Conservation (phyloP, 2,329 filamentous ascomycete genomes). For the Tolypocladium ovalisporum region DNA sequence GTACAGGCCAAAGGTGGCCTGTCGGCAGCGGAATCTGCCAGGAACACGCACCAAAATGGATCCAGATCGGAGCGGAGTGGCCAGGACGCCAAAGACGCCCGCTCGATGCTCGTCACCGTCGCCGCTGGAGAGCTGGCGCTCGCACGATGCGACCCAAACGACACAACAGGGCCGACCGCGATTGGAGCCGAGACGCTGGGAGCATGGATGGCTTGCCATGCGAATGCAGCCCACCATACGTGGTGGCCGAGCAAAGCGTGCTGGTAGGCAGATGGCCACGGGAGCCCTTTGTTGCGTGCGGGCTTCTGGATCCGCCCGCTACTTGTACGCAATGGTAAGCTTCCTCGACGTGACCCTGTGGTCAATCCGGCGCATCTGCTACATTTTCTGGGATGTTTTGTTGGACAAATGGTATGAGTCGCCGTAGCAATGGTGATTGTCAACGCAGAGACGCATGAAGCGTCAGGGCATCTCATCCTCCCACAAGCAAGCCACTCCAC, state of each 20-base stretch:
- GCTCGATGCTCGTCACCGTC: background rate
- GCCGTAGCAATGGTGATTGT: background rate
- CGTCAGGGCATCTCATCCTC: background rate
- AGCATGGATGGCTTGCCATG: background rate
- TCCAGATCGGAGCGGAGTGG: background rate
- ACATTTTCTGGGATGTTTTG: background rate
- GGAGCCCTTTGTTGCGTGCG: background rate
- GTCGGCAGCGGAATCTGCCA: conserved; percentile 1
- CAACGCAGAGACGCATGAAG: background rate
- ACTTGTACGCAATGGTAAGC: background rate
- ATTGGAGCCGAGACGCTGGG: background rate
- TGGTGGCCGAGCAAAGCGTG: background rate
- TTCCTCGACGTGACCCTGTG: background rate
- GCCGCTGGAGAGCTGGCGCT: too few relatives aligned
- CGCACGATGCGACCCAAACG: background rate
- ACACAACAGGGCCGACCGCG: background rate
- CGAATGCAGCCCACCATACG: background rate
- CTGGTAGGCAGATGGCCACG: background rate
- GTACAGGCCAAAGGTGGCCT: background rate
- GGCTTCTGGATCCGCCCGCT: background rate
- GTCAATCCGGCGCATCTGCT: too few relatives aligned
- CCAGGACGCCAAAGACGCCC: background rate
- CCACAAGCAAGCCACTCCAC: background rate
- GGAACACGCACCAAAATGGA: background rate
- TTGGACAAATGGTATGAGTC: too few relatives aligned